phyloP scores from a whole-genome alignment of 805 yeast genomes.

The Barnettozyma pratensis region DNA sequence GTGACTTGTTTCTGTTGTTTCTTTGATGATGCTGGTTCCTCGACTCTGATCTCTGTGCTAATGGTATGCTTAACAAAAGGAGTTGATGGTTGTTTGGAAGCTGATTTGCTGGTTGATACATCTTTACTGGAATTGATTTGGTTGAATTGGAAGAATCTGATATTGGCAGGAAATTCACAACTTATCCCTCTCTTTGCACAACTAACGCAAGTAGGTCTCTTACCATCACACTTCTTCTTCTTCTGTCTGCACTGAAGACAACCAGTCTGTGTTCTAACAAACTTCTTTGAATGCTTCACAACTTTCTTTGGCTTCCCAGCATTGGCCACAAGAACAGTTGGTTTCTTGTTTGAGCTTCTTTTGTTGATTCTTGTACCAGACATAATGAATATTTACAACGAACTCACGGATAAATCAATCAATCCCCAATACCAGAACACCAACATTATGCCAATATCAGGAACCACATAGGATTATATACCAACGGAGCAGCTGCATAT shows the following conservation, averaged over 20 bases:
- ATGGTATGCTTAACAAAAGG: no score
- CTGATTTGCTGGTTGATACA: no score
- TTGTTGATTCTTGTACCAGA: not conserved
- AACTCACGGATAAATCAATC: no score
- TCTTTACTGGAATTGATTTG: not conserved
- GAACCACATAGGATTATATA: no score
- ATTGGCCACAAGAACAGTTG: not conserved
- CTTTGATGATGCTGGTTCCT: not conserved
- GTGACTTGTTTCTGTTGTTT: not conserved
- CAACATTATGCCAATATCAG: no score
- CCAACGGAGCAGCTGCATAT: no score
- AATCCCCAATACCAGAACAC: no score
- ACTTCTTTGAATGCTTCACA: slow-evolving; percentile 23
- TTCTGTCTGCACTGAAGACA: slow-evolving; percentile 26
- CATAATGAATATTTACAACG: no score
- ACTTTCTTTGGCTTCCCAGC: slow-evolving; percentile 1
- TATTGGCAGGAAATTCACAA: slow-evolving; percentile 25
- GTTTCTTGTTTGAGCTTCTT: not conserved
- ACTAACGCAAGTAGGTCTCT: slow-evolving; percentile 22
- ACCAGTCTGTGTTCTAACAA: slow-evolving; percentile 25
- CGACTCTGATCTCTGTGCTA: not conserved
- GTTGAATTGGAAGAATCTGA: slow-evolving; percentile 18
- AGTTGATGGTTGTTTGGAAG: no score
- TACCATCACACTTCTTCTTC: slow-evolving; percentile 27
- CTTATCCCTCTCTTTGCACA: slow-evolving; percentile 20